Evolutionary conservation across 2,329 filamentous ascomycete species (phyloP).

Genomic region (Botryotinia globosa): DNA sequence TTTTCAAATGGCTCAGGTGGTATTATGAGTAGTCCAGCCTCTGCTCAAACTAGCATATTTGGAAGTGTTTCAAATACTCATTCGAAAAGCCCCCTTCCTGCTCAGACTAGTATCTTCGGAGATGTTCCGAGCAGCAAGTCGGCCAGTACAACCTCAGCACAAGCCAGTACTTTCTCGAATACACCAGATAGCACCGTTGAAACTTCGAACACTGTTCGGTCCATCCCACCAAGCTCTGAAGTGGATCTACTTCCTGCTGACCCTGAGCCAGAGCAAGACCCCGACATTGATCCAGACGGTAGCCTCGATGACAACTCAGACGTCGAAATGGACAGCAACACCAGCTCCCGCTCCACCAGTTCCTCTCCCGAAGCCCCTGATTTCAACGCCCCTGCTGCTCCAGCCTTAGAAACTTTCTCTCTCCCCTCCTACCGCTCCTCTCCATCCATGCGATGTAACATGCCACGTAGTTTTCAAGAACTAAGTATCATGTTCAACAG

Average conservation of each 20-base stretch:
- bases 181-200: not conserved
- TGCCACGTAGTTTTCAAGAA: slow-evolving; percentile 11
- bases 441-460: slow-evolving; percentile 14
- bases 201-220: not conserved
- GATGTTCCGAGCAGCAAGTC: not conserved
- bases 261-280: not conserved
- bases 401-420: slow-evolving; percentile 22
- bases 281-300: not conserved
- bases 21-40: not conserved
- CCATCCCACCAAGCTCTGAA: not conserved
- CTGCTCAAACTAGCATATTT: not conserved
- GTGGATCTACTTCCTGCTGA: not conserved
- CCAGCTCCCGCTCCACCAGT: slow-evolving; percentile 18
- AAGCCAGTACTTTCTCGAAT: not conserved
- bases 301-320: not conserved
- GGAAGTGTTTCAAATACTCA: not conserved
- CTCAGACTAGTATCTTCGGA: slow-evolving; percentile 2
- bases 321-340: not conserved
- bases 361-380: slow-evolving; percentile 31
- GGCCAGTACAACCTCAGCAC: not conserved
- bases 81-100: not conserved
- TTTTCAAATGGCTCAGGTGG: not conserved
- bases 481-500: slow-evolving; percentile 26
- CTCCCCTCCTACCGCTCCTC: slow-evolving; percentile 29
- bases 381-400: slow-evolving; percentile 28